Evolutionary conservation across 768 basidiomycete species (phyloP).

Genomic region (Lentinula boryana): DNA sequence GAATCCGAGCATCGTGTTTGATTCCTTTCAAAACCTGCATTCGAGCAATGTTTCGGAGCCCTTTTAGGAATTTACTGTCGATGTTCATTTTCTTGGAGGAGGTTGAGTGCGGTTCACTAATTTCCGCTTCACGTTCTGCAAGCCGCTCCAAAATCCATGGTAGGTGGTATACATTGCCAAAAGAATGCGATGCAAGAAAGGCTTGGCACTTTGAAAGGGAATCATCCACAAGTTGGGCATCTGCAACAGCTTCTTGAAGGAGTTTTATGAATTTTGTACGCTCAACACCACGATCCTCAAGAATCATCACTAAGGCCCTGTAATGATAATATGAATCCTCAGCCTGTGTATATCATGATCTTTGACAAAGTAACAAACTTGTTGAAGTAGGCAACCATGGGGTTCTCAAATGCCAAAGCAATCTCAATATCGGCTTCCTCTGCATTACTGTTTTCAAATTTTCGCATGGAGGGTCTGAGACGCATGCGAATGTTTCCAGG

Average conservation of each 20-base stretch:
- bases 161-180: slow-evolving; percentile 43
- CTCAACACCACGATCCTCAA: slow-evolving; percentile 70
- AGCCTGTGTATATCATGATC: neutral
- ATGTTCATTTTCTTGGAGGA: slow-evolving; percentile 18
- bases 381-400: slow-evolving; percentile 65
- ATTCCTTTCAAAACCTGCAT: slow-evolving; percentile 64
- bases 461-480: slow-evolving; percentile 67
- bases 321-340: neutral
- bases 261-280: slow-evolving; percentile 52
- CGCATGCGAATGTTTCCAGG: slow-evolving; percentile 57
- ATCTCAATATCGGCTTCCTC: slow-evolving; percentile 67
- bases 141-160: slow-evolving; percentile 46
- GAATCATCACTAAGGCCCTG: slow-evolving; percentile 70
- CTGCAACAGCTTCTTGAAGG: slow-evolving; percentile 52
- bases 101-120: slow-evolving; percentile 25
- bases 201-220: slow-evolving; percentile 40
- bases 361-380: slow-evolving; percentile 34
- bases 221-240: slow-evolving; percentile 55
- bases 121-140: slow-evolving; percentile 34
- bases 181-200: slow-evolving; percentile 42
- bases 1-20: slow-evolving; percentile 72
- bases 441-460: slow-evolving; percentile 51
- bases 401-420: slow-evolving; percentile 53
- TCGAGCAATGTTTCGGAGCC: slow-evolving; percentile 55
- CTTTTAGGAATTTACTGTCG: slow-evolving; percentile 52